Conservation (phyloP, 306 rosid genomes). For the Fragaria nilgerrensis region DNA sequence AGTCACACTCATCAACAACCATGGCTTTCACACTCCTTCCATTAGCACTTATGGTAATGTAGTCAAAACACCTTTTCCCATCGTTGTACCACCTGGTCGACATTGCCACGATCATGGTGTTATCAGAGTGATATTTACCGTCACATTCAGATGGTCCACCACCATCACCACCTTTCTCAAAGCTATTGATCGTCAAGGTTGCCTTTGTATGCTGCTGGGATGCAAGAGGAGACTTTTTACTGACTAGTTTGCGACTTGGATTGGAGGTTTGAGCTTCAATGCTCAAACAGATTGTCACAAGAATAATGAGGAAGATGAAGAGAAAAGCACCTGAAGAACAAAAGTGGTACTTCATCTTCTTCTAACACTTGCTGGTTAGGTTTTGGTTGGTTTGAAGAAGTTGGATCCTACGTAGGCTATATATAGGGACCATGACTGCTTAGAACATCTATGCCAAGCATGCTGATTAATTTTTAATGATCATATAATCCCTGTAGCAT, state of each 20-base stretch:
- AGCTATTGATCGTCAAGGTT: neutral
- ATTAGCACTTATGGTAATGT: constrained; percentile 32
- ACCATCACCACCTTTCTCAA: constrained; percentile 19
- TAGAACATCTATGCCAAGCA: neutral
- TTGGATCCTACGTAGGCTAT: neutral
- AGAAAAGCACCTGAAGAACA: neutral
- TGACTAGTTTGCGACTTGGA: neutral
- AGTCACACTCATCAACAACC: constrained; percentile 70
- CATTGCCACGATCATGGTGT: constrained; percentile 34
- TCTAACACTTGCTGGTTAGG: neutral
- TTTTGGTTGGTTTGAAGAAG: neutral
- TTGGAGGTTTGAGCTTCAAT: neutral
- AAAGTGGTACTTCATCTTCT: constrained; percentile 3
- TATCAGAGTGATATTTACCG: constrained; percentile 29
- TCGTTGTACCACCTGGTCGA: constrained; percentile 39
- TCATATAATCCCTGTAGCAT: neutral
- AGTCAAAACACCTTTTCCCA: constrained; percentile 22
- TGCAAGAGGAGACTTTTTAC: neutral
- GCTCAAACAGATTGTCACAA: neutral
- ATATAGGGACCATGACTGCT: neutral
- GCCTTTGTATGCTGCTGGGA: neutral
- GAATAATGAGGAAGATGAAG: neutral
- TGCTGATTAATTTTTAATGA: neutral
- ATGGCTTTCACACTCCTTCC: constrained; percentile 42
- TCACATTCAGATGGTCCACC: constrained; percentile 39